Conservation (phyloP, 352 stramenopile species). For the Saprolegnia diclina region DNA sequence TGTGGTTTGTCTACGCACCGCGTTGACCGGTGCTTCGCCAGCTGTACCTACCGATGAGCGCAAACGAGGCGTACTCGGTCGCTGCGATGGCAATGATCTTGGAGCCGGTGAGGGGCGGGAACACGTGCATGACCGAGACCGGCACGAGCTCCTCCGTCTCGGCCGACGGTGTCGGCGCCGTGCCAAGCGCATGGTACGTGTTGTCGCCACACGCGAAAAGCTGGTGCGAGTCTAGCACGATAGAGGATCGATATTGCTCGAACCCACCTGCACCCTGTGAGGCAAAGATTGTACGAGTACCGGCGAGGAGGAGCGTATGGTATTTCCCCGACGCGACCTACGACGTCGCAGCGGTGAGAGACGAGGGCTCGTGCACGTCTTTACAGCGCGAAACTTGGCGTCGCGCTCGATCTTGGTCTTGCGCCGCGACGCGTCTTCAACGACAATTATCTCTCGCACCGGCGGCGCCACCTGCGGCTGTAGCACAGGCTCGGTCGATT, state of each 20-base stretch:
- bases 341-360: neutral
- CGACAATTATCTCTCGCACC: constrained; percentile 45
- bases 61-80: constrained; percentile 61
- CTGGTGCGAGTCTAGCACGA: constrained; percentile 54
- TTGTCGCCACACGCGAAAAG: constrained; percentile 75
- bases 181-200: constrained; percentile 46
- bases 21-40: neutral
- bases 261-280: no score
- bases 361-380: neutral
- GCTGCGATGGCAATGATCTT: constrained; percentile 39
- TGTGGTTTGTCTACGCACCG: constrained; percentile 19
- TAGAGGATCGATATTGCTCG: no score
- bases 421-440: constrained; percentile 40
- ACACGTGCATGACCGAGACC: constrained; percentile 32
- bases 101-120: constrained; percentile 26
- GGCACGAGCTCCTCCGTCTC: constrained; percentile 29
- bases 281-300: neutral
- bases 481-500: neutral
- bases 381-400: constrained; percentile 58
- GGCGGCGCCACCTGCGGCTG: constrained; percentile 38
- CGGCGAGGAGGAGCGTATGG: constrained; percentile 54
- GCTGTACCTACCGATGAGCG: constrained; percentile 44
- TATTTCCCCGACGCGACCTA: constrained; percentile 70
- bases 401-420: constrained; percentile 46
- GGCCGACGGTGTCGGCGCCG: constrained; percentile 1